These are phyloP conservation scores for Holtermannia corniformis DNA, from an alignment of 768 basidiomycete species.

Conservation along the genomic window DNA sequence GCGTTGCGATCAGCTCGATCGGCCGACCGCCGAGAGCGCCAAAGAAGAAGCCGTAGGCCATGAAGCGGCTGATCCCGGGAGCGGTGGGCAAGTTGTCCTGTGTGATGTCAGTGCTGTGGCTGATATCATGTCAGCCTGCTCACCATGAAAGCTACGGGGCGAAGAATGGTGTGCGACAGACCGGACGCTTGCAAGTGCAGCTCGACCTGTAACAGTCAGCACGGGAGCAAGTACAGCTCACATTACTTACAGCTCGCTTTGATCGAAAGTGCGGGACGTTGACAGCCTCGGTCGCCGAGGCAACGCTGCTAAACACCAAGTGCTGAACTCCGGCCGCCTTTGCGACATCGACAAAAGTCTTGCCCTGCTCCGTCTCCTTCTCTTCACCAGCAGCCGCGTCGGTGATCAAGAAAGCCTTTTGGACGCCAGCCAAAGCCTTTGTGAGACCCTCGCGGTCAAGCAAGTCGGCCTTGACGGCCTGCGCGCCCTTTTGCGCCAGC, in stretches of 20 bases:
- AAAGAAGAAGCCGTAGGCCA: constrained; percentile 22
- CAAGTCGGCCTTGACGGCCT: constrained; percentile 25
- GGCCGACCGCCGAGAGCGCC: constrained; percentile 7
- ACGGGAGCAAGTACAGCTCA: constrained; percentile 17
- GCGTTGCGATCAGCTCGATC: constrained; percentile 18
- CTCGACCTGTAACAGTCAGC: constrained; percentile 30
- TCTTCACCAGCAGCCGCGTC: constrained; percentile 5
- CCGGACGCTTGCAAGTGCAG: constrained; percentile 43
- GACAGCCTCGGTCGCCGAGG: constrained; percentile 13
- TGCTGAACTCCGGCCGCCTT: constrained; percentile 39
- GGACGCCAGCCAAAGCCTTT: constrained; percentile 16
- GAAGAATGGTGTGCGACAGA: constrained; percentile 42
- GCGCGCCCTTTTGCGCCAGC: constrained; percentile 15
- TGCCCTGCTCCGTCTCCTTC: constrained; percentile 39
- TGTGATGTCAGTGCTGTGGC: background rate
- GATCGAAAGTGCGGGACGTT: constrained; percentile 33
- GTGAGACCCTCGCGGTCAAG: constrained; percentile 6
- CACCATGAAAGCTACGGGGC: constrained; percentile 31
- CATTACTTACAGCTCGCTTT: constrained; percentile 26
- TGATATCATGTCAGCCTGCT: background rate
- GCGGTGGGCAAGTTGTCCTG: constrained; percentile 26
- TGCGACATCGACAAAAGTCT: constrained; percentile 39
- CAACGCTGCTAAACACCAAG: constrained; percentile 41
- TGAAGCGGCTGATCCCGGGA: constrained; percentile 10
- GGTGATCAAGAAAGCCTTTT: constrained; percentile 27